Evolutionary conservation across 1,139 yeast species (phyloP).

Genomic region (Suhomyces bribrorum): DNA sequence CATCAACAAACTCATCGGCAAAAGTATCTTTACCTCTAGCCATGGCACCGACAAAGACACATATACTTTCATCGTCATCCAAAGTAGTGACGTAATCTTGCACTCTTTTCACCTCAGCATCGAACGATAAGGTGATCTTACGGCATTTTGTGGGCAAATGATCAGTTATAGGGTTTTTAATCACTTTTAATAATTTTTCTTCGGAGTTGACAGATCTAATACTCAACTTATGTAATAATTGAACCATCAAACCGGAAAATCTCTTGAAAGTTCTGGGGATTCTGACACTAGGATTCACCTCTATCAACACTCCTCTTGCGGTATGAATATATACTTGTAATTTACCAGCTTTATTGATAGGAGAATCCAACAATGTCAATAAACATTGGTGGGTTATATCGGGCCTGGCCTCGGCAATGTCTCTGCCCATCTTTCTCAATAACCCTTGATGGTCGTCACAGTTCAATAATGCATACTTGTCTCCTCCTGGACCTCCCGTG

Average conservation of each 20-base stretch:
- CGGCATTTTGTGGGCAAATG: slow-evolving; percentile 96
- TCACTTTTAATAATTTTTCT: slow-evolving; percentile 88
- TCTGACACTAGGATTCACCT: slow-evolving; percentile 94
- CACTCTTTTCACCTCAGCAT: slow-evolving; percentile 83
- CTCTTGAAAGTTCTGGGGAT: slow-evolving; percentile 98
- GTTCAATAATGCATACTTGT: slow-evolving; percentile 86
- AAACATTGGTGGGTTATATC: slow-evolving; percentile 97
- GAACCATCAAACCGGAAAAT: slow-evolving; percentile 97
- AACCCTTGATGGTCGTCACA: slow-evolving; percentile 99
- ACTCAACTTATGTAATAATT: slow-evolving; percentile 84
- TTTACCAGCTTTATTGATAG: slow-evolving; percentile 95
- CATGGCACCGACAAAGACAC: slow-evolving; percentile 99
- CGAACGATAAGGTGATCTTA: slow-evolving; percentile 90
- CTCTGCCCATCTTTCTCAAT: slow-evolving; percentile 92
- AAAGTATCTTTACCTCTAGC: slow-evolving; percentile 97
- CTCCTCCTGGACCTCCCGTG: slow-evolving; percentile 76
- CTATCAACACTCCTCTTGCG: slow-evolving; percentile 90
- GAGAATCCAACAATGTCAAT: slow-evolving; percentile 88
- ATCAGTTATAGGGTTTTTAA: slow-evolving; percentile 95
- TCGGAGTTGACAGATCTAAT: slow-evolving; percentile 94
- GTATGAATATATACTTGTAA: slow-evolving; percentile 96
- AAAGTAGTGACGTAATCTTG: slow-evolving; percentile 83
- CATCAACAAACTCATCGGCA: slow-evolving; percentile 96
- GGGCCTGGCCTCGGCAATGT: slow-evolving; percentile 96
- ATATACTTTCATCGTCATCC: slow-evolving; percentile 87